Evolutionary conservation across 805 yeast genomes (phyloP).

Genomic region (Nakazawaea populi): DNA sequence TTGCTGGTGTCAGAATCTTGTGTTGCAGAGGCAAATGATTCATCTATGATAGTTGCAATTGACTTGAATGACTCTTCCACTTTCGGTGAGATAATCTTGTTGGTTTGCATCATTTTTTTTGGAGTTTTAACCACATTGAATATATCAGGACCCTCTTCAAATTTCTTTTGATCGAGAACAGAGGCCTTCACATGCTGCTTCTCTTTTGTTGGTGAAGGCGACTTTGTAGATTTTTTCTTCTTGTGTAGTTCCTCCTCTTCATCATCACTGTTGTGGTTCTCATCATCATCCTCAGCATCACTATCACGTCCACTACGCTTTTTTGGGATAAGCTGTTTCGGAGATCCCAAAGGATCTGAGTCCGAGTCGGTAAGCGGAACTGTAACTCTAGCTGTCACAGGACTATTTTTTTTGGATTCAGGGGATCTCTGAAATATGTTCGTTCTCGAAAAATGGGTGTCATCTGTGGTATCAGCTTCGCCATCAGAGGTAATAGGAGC

Average conservation of each 20-base stretch:
- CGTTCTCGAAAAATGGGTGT: slow-evolving; percentile 25
- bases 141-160: slow-evolving; percentile 11
- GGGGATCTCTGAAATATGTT: slow-evolving; percentile 32
- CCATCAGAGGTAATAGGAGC: slow-evolving; percentile 9
- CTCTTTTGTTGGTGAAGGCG: not conserved
- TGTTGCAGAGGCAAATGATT: slow-evolving; percentile 13
- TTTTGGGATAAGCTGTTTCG: slow-evolving; percentile 6
- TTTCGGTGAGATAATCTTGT: not conserved
- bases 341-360: not conserved
- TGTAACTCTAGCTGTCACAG: slow-evolving; percentile 11
- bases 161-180: slow-evolving; percentile 3
- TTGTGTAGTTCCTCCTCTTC: not conserved
- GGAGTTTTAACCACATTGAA: not conserved
- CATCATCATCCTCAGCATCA: slow-evolving; percentile 1
- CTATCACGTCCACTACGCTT: slow-evolving; percentile 1
- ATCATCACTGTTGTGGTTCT: too few relatives aligned
- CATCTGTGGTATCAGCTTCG: slow-evolving; percentile 8
- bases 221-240: not conserved
- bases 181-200: not conserved
- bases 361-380: too few relatives aligned
- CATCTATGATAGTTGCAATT: not conserved
- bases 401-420: slow-evolving; percentile 16
- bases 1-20: slow-evolving; percentile 14
- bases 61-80: not conserved
- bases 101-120: not conserved